These are phyloP conservation scores for Hydnum rufescens DNA, from an alignment of 768 basidiomycete genomes.

Conservation along the genomic window DNA sequence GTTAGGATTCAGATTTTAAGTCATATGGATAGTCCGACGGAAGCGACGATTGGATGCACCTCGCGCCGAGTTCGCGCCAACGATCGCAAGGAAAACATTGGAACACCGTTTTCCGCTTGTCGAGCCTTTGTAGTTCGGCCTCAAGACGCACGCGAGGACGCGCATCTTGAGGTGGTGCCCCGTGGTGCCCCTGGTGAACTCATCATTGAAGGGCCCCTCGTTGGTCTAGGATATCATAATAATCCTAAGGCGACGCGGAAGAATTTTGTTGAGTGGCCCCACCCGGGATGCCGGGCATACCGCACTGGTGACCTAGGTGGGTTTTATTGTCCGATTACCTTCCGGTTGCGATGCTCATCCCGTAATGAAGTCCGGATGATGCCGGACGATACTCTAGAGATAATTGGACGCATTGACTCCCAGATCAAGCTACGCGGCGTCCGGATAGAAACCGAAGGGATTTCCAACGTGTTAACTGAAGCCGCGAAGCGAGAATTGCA, in stretches of 20 bases:
- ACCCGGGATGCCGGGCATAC: constrained; percentile 24
- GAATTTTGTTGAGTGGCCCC: constrained; percentile 28
- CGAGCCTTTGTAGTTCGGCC: background rate
- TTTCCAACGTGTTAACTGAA: constrained; percentile 19
- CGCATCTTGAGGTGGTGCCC: background rate
- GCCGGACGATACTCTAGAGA: constrained; percentile 21
- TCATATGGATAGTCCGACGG: constrained; percentile 22
- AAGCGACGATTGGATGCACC: constrained; percentile 33
- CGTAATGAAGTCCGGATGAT: background rate
- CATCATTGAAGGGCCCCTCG: constrained; percentile 29
- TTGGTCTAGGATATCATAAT: constrained; percentile 31
- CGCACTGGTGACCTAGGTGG: constrained; percentile 27
- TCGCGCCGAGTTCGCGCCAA: constrained; percentile 24
- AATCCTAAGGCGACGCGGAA: constrained; percentile 26
- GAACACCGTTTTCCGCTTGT: constrained; percentile 20
- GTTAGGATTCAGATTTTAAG: background rate
- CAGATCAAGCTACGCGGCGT: constrained; percentile 35
- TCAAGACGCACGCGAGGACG: background rate
- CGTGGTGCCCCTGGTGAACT: constrained; percentile 22
- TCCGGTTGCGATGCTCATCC: background rate
- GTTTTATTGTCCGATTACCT: background rate
- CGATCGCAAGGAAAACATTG: constrained; percentile 27
- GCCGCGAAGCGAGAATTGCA: too few species aligned
- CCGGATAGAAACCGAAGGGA: constrained; percentile 24
- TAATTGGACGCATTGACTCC: constrained; percentile 31